Percentiles rank a stretch among this genome's conserved stretches.
These are phyloP conservation scores for Plasmodium falciparum DNA, from an alignment of 169 alveolate genomes.

Conservation along the genomic window DNA sequence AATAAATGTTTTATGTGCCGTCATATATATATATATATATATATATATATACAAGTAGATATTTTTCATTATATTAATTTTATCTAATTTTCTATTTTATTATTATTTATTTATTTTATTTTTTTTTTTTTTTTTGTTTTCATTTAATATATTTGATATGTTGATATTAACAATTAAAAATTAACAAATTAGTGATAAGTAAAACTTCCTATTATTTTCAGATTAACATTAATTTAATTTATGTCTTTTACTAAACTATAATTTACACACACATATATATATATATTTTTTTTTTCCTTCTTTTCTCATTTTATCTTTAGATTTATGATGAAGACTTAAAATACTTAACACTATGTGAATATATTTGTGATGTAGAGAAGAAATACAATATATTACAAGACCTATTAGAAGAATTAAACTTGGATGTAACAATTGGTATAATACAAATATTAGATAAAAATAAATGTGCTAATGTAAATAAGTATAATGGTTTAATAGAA, in stretches of 20 bases:
- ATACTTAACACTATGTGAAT: constrained; percentile 61
- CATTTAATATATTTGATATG: too few species aligned
- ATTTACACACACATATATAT: neutral
- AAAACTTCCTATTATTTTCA: too few species aligned
- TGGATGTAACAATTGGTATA: constrained; percentile 35
- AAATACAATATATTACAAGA: constrained; percentile 60
- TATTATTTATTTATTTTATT: too few species aligned
- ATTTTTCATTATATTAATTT: too few species aligned
- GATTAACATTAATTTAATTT: too few species aligned
- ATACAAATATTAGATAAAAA: constrained; percentile 30
- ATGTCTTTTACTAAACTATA: neutral
- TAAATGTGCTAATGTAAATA: constrained; percentile 58
- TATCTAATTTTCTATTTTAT: too few species aligned
- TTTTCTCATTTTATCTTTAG: constrained; percentile 4
- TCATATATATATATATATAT: too few species aligned
- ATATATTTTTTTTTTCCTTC: neutral
- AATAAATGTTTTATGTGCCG: too few species aligned
- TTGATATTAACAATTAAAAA: too few species aligned
- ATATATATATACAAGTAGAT: too few species aligned
- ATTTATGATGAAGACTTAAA: constrained; percentile 40
- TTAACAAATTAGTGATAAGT: too few species aligned
- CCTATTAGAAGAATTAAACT: constrained; percentile 51
- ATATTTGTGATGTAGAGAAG: constrained; percentile 57
- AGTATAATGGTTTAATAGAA: constrained; percentile 18
- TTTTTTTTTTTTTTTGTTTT: too few species aligned